Evolutionary conservation across 1,284 basidiomycete genomes (phyloP), one percentile per base, ranked within the genome.

Genomic region (Golubevia sp.): DNA sequence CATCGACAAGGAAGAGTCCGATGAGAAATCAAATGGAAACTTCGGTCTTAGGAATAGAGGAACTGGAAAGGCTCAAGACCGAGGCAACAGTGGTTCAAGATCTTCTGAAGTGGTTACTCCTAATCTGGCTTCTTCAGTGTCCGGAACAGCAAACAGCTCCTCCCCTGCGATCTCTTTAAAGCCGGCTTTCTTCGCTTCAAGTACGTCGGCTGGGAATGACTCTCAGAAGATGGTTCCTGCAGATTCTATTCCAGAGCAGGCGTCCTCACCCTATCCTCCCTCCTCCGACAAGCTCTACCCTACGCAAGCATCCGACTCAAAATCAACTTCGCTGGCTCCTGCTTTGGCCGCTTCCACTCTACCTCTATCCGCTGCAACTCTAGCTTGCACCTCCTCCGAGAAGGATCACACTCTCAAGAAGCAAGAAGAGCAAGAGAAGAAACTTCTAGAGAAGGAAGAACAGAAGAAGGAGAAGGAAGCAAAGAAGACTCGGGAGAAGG

Each of bases 361-460:
- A 5, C 30, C 30, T 34, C 30, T 34, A 5, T 5, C 5, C 11
- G 30, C 5, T 34, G 4, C 30, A 34, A 5, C 11, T 11, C 11
- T 34, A 34, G 30, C 30, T 11, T 34, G 5, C 30, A 34, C n/a
- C n/a, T n/a, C n/a, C n/a, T n/a, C n/a, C n/a, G n/a, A n/a, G 15
- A 24, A 61, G 15, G 56, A 59, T n/a, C 30, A 59, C 20, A 61
- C 56, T 23, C 20, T n/a, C 23, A 56, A 54, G 25, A 59, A 23
- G 18, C 55, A 20, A 50, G 44, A 25, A 49, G 51, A 62, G 15
- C 49, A 63, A 30, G 61, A 61, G 13, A 34, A 26, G 8, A 63
- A 62, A 13, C n/a, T 24, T 20, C 4, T 20, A 3, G 50, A 64
- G 30, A 62, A 64, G 60, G 26, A 64, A 18, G 49, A 44, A 49